phyloP scores from a whole-genome alignment of 306 rosid species.

The Cercis canadensis region DNA sequence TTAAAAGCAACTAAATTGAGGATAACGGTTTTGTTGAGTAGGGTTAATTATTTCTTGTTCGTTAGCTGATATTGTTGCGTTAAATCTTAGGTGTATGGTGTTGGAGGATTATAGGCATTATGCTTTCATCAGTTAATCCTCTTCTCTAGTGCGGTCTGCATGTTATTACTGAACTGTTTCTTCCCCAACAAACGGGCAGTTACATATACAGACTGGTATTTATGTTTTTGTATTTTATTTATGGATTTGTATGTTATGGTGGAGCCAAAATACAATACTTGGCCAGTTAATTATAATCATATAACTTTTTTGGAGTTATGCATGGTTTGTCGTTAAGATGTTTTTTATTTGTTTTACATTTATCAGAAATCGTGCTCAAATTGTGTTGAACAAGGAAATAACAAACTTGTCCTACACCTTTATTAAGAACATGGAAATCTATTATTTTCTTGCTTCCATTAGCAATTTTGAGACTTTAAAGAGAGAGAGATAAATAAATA shows the following conservation, averaged over 20 bases:
- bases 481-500: no score
- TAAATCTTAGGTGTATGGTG: constrained; percentile 40
- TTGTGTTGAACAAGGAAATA: no score
- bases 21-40: constrained; percentile 40
- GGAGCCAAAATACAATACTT: not conserved
- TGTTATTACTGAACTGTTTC: constrained; percentile 32
- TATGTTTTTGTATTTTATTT: constrained; percentile 29
- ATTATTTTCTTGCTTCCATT: no score
- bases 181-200: constrained; percentile 32
- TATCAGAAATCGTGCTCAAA: not conserved
- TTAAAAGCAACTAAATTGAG: constrained; percentile 31
- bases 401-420: no score
- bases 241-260: constrained; percentile 30
- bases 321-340: not conserved
- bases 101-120: constrained; percentile 32
- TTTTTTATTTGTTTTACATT: constrained; percentile 7
- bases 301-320: not conserved
- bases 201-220: constrained; percentile 41
- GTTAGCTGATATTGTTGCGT: constrained; percentile 31
- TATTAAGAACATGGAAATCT: no score
- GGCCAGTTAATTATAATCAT: constrained; percentile 15
- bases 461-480: no score
- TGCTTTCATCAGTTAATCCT: constrained; percentile 17
- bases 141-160: constrained; percentile 8
- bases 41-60: constrained; percentile 33